Base-by-base conservation (phyloP, 768 basidiomycete species). In the Calvatia gigantea region DNA sequence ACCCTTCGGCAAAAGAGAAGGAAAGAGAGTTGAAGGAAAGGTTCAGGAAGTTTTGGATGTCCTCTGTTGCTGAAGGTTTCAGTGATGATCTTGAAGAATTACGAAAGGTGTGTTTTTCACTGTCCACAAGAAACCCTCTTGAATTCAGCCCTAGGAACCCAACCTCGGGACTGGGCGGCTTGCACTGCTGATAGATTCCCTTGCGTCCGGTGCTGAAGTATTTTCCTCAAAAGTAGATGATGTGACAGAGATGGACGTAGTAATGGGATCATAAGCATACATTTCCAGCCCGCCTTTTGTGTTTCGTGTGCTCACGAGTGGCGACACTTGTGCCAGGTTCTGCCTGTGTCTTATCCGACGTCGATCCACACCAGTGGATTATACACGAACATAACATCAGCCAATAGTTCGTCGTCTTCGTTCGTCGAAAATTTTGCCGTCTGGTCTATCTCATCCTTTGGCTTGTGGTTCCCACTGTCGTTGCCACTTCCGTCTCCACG, bases 21-120 rank as follows among this genome's bases (percentile, higher is more conserved):
- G 86, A 91, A 57, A 71, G 78, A 41, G 65, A 67, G 6, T 66
- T 92, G 64, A 85, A 83, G 63, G 82, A 82, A 31, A 81, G 76
- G 41, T 94, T 94, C 67, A 74, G 86, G 53, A 85, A 86, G 67
- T 93, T 94, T 64, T 94, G 91, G 91, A 91, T 94, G 90, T 72
- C 82, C 2, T 83, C 86, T 0, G 79, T 93, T 6, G 88, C 85
- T 1, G 89, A 92, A 65, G 90, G 83, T 9, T 94, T 94, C 70
- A 82, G 81, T 59, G 85, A 88, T 43, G 92, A 94, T 67, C 73
- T 94, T n/a, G 89, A 91, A 62, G 79, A 85, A 62, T 85, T 94
- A 62, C 83, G 86, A 29, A 89, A 91, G 78, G 91, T 89, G 50
- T 35, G 78, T 68, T 33, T 49, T 52, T 31, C 25, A 33, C 38